These are phyloP conservation scores for Nadsonia commutata DNA, from an alignment of 1,139 yeast species.

Conservation along the genomic window DNA sequence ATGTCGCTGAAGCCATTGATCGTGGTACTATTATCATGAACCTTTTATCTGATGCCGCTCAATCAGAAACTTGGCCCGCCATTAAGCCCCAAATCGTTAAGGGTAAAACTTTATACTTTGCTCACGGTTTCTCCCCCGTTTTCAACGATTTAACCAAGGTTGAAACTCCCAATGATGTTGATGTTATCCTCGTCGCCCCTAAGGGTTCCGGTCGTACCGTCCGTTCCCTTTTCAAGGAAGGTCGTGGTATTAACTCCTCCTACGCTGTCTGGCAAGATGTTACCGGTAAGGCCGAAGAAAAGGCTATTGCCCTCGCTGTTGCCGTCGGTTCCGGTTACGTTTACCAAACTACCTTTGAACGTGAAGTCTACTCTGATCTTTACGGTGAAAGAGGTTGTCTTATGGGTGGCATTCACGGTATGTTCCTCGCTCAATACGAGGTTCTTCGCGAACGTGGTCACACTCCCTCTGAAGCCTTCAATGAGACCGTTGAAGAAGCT, in stretches of 20 bases:
- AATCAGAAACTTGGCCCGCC: constrained; percentile 90
- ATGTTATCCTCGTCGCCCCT: constrained; percentile 98
- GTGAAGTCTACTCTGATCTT: constrained; percentile 97
- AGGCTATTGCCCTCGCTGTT: constrained; percentile 95
- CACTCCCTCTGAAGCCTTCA: constrained; percentile 99
- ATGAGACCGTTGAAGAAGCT: constrained; percentile 99
- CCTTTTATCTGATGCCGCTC: constrained; percentile 98
- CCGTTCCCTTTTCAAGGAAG: constrained; percentile 97
- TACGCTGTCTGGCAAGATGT: constrained; percentile 99
- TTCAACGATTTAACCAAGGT: constrained; percentile 96
- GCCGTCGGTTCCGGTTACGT: constrained; percentile 99
- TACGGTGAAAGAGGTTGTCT: constrained; percentile 99
- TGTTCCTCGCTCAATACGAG: constrained; percentile 99
- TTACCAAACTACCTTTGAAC: constrained; percentile 98
- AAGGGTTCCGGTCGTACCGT: constrained; percentile 99
- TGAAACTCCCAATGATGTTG: constrained; percentile 87
- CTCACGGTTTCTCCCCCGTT: constrained; percentile 99
- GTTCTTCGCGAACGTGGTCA: constrained; percentile 99
- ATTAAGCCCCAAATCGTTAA: constrained; percentile 85
- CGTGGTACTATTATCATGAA: constrained; percentile 94
- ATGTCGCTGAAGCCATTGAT: constrained; percentile 79
- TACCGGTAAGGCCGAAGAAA: constrained; percentile 97
- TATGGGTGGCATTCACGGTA: constrained; percentile 99
- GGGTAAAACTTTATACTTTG: constrained; percentile 96
- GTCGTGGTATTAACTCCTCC: constrained; percentile 99